phyloP scores from a whole-genome alignment of 2,329 filamentous ascomycete genomes.

The Alternaria postmessia region DNA sequence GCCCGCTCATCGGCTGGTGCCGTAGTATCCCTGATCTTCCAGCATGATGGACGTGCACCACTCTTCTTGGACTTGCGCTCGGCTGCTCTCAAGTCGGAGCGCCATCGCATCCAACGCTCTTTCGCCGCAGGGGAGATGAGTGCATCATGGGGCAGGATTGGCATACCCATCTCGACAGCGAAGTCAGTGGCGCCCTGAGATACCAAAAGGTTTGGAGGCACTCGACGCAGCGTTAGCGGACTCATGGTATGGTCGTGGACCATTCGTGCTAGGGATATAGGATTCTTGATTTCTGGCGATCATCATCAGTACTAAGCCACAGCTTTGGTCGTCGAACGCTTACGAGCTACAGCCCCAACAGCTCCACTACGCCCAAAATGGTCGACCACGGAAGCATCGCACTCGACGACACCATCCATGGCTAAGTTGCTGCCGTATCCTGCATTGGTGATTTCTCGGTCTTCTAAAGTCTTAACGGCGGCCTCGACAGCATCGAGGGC shows the following conservation, averaged over 20 bases:
- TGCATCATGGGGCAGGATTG: slow-evolving; percentile 74
- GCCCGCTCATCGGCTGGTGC: slow-evolving; percentile 41
- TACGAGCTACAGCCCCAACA: slow-evolving; percentile 89
- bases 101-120: slow-evolving; percentile 83
- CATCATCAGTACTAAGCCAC: slow-evolving; percentile 25
- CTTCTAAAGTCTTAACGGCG: slow-evolving; percentile 86
- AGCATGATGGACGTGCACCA: slow-evolving; percentile 37
- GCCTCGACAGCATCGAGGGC: slow-evolving; percentile 90
- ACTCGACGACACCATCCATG: slow-evolving; percentile 90
- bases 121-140: slow-evolving; percentile 82
- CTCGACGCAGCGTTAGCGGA: slow-evolving; percentile 82
- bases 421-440: slow-evolving; percentile 95
- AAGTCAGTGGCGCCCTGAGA: slow-evolving; percentile 87
- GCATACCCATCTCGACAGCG: slow-evolving; percentile 79
- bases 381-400: slow-evolving; percentile 92
- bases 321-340: slow-evolving; percentile 49
- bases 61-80: slow-evolving; percentile 57
- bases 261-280: slow-evolving; percentile 83
- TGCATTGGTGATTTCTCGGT: slow-evolving; percentile 95
- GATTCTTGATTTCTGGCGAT: slow-evolving; percentile 82
- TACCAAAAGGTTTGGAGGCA: slow-evolving; percentile 91
- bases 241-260: slow-evolving; percentile 80
- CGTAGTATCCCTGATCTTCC: slow-evolving; percentile 32
- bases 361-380: slow-evolving; percentile 90
- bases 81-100: slow-evolving; percentile 70